Conservation (phyloP, 805 yeast species). For the Naumovozyma baii region DNA sequence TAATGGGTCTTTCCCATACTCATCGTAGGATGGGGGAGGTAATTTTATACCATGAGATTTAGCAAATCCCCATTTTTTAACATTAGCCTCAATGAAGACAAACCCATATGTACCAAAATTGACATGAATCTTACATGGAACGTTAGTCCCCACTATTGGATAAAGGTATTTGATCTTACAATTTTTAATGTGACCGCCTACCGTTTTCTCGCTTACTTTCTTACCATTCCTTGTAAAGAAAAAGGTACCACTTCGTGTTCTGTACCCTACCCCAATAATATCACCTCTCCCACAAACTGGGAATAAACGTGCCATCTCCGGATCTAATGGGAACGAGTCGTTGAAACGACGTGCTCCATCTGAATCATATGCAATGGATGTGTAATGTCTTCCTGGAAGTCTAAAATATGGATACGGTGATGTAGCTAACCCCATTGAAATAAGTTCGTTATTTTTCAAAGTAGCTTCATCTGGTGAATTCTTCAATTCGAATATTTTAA, state of each 20-base stretch:
- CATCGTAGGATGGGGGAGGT: conserved; percentile 89
- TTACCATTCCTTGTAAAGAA: conserved; percentile 94
- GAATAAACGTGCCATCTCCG: conserved; percentile 40
- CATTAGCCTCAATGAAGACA: conserved; percentile 86
- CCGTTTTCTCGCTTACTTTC: conserved; percentile 67
- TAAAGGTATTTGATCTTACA: conserved; percentile 62
- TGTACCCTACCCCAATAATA: conserved; percentile 85
- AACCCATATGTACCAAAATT: conserved; percentile 85
- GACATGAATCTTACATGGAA: conserved; percentile 74
- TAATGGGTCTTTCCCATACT: conserved; percentile 66
- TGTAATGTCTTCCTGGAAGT: conserved; percentile 83
- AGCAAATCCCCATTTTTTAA: conserved; percentile 94
- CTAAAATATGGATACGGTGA: conserved; percentile 91
- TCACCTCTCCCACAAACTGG: conserved; percentile 72
- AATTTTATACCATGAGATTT: conserved; percentile 78
- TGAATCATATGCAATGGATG: conserved; percentile 81
- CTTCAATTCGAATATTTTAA: conserved; percentile 66
- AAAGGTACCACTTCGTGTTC: conserved; percentile 71
- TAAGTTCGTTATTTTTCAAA: conserved; percentile 33
- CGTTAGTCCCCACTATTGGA: conserved; percentile 85
- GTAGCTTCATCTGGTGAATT: conserved; percentile 36
- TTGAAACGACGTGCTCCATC: conserved; percentile 71
- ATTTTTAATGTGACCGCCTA: conserved; percentile 70
- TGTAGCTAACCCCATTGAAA: conserved; percentile 74
- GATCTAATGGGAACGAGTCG: conserved; percentile 52